Percentiles rank a stretch among this genome's conserved stretches.
phyloP scores from a whole-genome alignment of 805 yeast species.

The Blastobotrys americana region DNA sequence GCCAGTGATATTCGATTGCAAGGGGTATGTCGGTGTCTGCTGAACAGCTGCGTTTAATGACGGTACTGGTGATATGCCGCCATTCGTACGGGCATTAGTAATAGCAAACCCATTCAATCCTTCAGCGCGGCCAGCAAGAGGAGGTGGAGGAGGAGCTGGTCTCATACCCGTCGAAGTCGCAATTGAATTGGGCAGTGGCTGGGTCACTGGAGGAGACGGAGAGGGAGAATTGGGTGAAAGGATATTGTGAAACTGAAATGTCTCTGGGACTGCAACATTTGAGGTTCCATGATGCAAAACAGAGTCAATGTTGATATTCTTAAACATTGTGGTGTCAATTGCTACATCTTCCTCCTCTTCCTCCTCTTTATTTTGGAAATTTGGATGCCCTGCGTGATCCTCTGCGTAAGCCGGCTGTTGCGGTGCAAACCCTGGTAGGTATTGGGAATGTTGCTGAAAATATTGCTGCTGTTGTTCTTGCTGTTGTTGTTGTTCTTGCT shows the following conservation, averaged over 20 bases:
- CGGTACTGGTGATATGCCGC: neutral
- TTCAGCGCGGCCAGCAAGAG: no score
- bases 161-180: no score
- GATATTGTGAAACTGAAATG: constrained; percentile 3
- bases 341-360: constrained; percentile 61
- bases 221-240: constrained; percentile 16
- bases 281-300: constrained; percentile 60
- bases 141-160: no score
- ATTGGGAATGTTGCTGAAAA: constrained; percentile 7
- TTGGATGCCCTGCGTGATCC: constrained; percentile 1
- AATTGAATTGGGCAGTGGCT: no score
- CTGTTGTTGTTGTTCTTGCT: constrained; percentile 7
- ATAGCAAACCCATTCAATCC: constrained; percentile 1
- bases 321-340: constrained; percentile 70
- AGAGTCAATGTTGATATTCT: constrained; percentile 70
- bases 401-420: constrained; percentile 16
- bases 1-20: neutral
- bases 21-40: neutral
- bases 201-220: constrained; percentile 17
- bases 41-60: neutral
- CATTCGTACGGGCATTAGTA: neutral
- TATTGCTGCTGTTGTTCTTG: constrained; percentile 16
- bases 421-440: constrained; percentile 7
- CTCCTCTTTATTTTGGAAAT: constrained; percentile 44
- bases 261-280: constrained; percentile 37